Conservation (phyloP, 306 rosid genomes). For the Cicer cuneatum region DNA sequence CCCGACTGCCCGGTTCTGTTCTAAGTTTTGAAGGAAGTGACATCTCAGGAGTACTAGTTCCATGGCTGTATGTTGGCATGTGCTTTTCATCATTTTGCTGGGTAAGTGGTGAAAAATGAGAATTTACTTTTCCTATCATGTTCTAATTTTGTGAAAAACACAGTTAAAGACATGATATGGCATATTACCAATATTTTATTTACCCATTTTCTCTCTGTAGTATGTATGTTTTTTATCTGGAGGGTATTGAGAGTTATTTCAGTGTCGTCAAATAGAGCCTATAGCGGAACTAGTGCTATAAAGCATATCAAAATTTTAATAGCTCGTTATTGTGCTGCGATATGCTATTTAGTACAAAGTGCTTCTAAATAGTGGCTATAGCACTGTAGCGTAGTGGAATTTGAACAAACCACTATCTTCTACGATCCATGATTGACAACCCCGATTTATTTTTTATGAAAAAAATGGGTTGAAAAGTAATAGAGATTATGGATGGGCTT, state of each 20-base stretch:
- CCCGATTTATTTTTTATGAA: neutral
- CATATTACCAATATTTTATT: constrained; percentile 26
- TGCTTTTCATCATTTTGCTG: constrained; percentile 99
- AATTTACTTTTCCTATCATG: constrained; percentile 15
- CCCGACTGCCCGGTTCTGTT: constrained; percentile 90
- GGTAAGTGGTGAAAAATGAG: constrained; percentile 64
- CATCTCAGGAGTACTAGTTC: constrained; percentile 96
- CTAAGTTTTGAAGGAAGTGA: constrained; percentile 85
- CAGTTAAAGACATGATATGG: constrained; percentile 18
- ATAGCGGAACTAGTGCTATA: too few species aligned
- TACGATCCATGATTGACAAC: too few species aligned
- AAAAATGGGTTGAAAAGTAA: constrained; percentile 1
- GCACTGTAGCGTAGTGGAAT: too few species aligned
- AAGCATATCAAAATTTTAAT: too few species aligned
- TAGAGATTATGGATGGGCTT: neutral
- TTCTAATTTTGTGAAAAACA: constrained; percentile 23
- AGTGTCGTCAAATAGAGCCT: too few species aligned
- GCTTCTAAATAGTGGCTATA: too few species aligned
- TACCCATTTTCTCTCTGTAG: neutral
- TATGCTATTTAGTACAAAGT: too few species aligned
- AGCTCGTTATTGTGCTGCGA: too few species aligned
- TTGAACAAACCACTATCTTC: too few species aligned
- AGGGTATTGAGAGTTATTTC: neutral
- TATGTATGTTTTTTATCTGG: neutral
- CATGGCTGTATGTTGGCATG: constrained; percentile 99